phyloP scores from a whole-genome alignment of 1,139 yeast genomes.

The Saccharomyces pastorianus region DNA sequence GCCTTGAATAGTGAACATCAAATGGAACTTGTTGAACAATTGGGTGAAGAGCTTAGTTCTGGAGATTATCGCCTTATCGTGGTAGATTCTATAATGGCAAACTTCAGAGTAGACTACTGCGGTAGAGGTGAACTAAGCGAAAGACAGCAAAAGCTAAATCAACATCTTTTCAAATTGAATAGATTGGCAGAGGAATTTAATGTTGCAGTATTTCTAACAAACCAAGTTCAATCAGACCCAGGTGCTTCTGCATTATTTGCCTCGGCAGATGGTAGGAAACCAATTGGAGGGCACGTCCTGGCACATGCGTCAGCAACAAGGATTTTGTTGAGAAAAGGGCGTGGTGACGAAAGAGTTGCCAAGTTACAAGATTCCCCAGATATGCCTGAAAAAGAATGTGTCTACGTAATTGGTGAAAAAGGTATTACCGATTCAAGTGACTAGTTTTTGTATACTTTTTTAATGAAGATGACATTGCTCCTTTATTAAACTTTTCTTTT shows the following conservation, averaged over 20 bases:
- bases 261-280: conserved; percentile 57
- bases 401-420: conserved; percentile 45
- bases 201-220: conserved; percentile 51
- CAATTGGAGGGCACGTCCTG: conserved; percentile 57
- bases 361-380: conserved; percentile 57
- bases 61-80: conserved; percentile 42
- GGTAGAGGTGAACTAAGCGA: conserved; percentile 58
- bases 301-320: conserved; percentile 62
- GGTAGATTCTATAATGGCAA: conserved; percentile 56
- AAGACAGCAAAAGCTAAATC: conserved; percentile 52
- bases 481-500: neutral
- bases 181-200: conserved; percentile 54
- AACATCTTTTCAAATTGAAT: conserved; percentile 45
- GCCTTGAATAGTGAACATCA: conserved; percentile 57
- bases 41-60: conserved; percentile 43
- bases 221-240: conserved; percentile 62
- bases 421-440: conserved; percentile 44
- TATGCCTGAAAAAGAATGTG: conserved; percentile 52
- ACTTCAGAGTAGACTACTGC: conserved; percentile 51
- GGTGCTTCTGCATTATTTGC: conserved; percentile 61
- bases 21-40: conserved; percentile 47
- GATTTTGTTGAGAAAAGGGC: conserved; percentile 48
- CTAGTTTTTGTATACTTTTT: conserved; percentile 7
- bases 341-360: conserved; percentile 60
- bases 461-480: neutral